phyloP scores from a whole-genome alignment of 2,329 filamentous ascomycete species.

The Penicillium paneum region DNA sequence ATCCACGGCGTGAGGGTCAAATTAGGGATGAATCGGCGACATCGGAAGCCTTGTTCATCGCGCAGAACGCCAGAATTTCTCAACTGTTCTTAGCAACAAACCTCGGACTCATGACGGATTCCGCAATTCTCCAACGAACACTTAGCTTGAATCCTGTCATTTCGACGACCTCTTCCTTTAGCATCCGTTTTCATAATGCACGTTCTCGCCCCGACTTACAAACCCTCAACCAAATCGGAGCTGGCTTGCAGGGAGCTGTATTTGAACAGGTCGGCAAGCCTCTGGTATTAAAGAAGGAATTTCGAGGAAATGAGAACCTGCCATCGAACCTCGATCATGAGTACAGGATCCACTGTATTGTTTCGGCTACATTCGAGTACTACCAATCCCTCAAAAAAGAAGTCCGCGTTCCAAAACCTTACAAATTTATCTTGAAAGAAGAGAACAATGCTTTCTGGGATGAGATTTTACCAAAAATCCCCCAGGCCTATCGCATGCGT shows the following conservation, averaged over 20 bases:
- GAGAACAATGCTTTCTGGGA: constrained; percentile 1
- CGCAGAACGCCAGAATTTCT: background rate
- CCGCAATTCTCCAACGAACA: background rate
- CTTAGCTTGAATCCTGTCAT: constrained; percentile 5
- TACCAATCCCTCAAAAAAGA: background rate
- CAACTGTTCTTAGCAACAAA: background rate
- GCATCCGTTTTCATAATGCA: background rate
- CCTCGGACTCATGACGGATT: background rate
- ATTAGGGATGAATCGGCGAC: background rate
- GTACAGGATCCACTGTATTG: constrained; percentile 1
- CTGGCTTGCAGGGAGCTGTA: constrained; percentile 7
- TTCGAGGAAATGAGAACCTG: constrained; percentile 5
- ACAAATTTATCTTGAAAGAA: background rate
- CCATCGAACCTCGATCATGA: constrained; percentile 4
- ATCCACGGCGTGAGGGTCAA: too few relatives aligned
- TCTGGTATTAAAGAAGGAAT: constrained; percentile 8
- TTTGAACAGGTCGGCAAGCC: constrained; percentile 9
- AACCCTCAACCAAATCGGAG: constrained; percentile 9
- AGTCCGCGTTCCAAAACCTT: constrained; percentile 1
- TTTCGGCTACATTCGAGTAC: constrained; percentile 1
- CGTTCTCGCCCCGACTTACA: constrained; percentile 4
- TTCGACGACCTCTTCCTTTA: constrained; percentile 8
- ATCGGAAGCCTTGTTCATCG: background rate
- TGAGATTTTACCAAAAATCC: constrained; percentile 1
- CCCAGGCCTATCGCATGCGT: background rate